Evolutionary conservation across 768 basidiomycete species (phyloP), one percentile per base, ranked within the genome.

Genomic region (Lactarius hatsudake): DNA sequence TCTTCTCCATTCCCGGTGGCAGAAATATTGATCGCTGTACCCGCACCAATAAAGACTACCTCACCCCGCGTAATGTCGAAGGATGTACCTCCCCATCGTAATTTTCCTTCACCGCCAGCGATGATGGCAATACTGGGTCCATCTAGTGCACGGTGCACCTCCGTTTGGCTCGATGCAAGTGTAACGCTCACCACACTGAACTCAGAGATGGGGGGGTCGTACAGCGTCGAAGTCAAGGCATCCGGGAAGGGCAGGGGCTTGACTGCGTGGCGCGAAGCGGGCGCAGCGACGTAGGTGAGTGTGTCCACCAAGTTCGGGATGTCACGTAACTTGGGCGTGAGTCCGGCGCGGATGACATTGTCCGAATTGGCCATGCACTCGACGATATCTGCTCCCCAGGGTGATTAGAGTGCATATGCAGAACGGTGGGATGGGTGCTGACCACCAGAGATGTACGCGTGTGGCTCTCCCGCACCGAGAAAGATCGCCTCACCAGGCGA

Each of bases 301-400:
- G 91, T 90, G 5, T 85, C 81, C 66, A 97, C 82, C 53, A 99
- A 87, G 70, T 96, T 98, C 12, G 88, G 87, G 42, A 99, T 88
- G 76, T 99, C 97, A 62, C 97, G 89, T 38, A 93, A 84, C 78
- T 99, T 99, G 2, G 97, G 96, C 0, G 97, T 99, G 48, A 99
- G 87, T 17, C 97, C 97, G 8, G 97, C 97, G 38, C 97, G 93
- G 70, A 99, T 96, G 76, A 99, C 97, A 76, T 98, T 98, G 80
- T 99, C 97, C 0, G 94, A 96, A 69, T 96, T 96, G 30, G 96
- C 96, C 96, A 98, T 98, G 80, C 94, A 96, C 75, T 98, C 97
- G 74, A 98, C 94, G 77, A 96, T 96, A 74, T 99, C 96, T 96
- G 73, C 5, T 48, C 36, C 3, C 17, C 36, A 15, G 36, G 12